These are phyloP conservation scores for Nelumbo lutea DNA, from an alignment of 164 flowering plant genomes.

Conservation along the genomic window DNA sequence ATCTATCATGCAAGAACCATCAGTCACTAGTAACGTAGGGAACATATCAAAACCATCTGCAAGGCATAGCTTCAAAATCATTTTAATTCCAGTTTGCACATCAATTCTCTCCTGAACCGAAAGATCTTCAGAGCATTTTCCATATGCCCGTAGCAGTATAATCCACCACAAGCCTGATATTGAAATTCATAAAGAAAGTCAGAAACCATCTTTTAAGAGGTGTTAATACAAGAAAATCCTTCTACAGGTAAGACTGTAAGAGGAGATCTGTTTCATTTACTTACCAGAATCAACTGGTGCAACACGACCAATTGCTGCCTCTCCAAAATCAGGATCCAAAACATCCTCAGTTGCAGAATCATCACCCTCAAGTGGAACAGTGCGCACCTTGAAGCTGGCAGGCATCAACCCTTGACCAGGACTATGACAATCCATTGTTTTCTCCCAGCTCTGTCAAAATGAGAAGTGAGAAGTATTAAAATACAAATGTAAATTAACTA, in stretches of 20 bases:
- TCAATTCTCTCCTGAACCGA: conserved; percentile 73
- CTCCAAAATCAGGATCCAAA: conserved; percentile 86
- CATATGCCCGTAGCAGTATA: conserved; percentile 74
- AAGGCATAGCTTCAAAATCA: conserved; percentile 77
- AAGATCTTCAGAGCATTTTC: conserved; percentile 69
- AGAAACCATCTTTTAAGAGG: background rate
- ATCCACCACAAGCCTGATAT: conserved; percentile 81
- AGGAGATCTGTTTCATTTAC: conserved; percentile 2
- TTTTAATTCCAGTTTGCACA: conserved; percentile 83
- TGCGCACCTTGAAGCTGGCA: conserved; percentile 79
- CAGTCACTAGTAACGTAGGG: conserved; percentile 76
- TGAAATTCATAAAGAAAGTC: background rate
- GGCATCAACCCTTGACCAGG: conserved; percentile 94
- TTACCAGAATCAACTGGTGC: conserved; percentile 88
- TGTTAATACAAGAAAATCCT: background rate
- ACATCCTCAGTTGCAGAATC: conserved; percentile 65
- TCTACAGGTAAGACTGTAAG: background rate
- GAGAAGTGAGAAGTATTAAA: background rate
- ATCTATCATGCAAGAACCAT: conserved; percentile 92
- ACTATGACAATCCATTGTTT: conserved; percentile 81
- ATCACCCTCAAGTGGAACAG: conserved; percentile 79
- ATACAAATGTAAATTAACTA: background rate
- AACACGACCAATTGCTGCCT: conserved; percentile 87
- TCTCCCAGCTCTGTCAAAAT: conserved; percentile 72
- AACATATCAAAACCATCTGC: conserved; percentile 91